phyloP scores from a whole-genome alignment of 116 monocot genomes.

The Posidonia oceanica region DNA sequence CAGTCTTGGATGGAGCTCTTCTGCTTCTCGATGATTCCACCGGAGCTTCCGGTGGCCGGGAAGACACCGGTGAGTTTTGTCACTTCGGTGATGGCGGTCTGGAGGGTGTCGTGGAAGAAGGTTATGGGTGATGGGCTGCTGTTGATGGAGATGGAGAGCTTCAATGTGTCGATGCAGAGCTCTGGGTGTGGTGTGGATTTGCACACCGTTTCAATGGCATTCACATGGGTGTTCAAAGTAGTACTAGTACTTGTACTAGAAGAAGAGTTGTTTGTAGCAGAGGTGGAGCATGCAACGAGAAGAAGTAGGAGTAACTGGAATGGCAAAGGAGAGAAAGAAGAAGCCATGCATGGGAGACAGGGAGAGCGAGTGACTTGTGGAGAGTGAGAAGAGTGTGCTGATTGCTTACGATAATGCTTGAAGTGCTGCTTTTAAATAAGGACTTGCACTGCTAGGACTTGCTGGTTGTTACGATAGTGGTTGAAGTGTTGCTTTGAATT shows the following conservation, averaged over 20 bases:
- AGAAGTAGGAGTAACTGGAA: not conserved
- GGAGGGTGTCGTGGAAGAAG: constrained; percentile 32
- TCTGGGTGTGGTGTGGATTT: constrained; percentile 54
- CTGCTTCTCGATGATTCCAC: constrained; percentile 46
- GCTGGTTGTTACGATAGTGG: too few relatives aligned
- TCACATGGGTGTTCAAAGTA: not conserved
- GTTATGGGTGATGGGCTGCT: constrained; percentile 36
- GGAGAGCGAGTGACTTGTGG: not conserved
- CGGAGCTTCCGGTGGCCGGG: constrained; percentile 16
- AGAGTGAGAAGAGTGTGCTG: not conserved
- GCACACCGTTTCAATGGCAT: constrained; percentile 21
- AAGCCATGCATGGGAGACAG: not conserved
- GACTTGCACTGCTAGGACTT: too few relatives aligned
- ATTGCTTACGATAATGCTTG: too few relatives aligned
- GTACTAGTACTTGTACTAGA: not conserved
- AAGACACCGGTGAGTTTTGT: constrained; percentile 26
- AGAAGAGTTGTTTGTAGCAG: too few relatives aligned
- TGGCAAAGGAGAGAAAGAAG: too few relatives aligned
- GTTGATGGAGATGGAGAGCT: constrained; percentile 46
- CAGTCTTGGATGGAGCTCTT: constrained; percentile 66
- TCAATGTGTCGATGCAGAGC: constrained; percentile 46
- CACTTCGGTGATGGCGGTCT: constrained; percentile 41
- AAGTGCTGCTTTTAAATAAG: too few relatives aligned
- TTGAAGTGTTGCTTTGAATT: too few relatives aligned
- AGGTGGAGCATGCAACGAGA: not conserved